These are phyloP conservation scores for Fremontodendron californicum DNA, from an alignment of 345 rosid species.

Conservation along the genomic window DNA sequence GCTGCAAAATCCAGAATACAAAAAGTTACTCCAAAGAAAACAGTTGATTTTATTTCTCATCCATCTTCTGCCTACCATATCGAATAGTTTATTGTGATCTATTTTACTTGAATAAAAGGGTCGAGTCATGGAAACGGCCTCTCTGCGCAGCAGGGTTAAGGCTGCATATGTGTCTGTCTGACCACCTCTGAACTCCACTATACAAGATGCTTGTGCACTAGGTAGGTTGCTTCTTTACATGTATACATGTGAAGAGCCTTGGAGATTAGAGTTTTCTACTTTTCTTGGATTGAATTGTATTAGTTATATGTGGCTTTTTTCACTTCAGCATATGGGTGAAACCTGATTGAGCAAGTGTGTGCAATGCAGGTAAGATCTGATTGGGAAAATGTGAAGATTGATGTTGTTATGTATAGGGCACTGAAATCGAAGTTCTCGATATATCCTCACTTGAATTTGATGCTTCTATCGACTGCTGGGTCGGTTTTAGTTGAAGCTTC, in stretches of 20 bases:
- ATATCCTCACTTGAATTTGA: conserved; percentile 76
- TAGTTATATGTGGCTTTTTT: background rate
- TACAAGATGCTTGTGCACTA: too few species aligned
- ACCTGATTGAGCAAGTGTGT: background rate
- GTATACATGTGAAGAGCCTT: background rate
- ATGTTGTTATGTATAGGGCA: conserved; percentile 75
- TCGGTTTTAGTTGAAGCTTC: conserved; percentile 88
- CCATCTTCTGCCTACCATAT: too few species aligned
- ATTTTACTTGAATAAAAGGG: background rate
- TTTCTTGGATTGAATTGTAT: background rate
- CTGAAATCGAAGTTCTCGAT: conserved; percentile 78
- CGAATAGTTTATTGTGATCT: background rate
- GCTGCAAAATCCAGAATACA: background rate
- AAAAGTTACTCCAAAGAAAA: background rate
- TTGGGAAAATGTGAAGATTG: conserved; percentile 75
- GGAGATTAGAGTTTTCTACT: background rate
- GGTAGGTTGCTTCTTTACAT: too few species aligned
- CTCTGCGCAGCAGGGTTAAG: background rate
- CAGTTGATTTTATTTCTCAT: too few species aligned
- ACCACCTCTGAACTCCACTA: too few species aligned
- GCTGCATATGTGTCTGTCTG: too few species aligned
- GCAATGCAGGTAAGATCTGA: conserved; percentile 66
- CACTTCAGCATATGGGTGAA: background rate
- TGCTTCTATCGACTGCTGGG: conserved; percentile 74
- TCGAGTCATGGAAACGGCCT: background rate